Base-by-base conservation (phyloP, 2,329 filamentous ascomycete genomes). In the Proliferodiscus dingleyae region DNA sequence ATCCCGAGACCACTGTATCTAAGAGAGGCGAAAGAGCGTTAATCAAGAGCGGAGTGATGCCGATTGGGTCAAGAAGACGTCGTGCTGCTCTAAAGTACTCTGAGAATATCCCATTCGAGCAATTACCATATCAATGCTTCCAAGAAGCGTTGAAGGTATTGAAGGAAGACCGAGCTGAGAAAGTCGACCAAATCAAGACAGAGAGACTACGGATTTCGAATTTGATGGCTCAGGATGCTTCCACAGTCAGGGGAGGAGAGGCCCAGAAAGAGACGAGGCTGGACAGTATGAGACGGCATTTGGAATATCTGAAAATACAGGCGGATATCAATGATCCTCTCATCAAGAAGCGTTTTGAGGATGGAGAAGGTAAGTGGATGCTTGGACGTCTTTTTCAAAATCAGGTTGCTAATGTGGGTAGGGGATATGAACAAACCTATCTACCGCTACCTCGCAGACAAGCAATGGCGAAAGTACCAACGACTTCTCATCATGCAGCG, bases 361-460 rank as follows among this genome's bases (percentile, higher is more conserved):
- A 97, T 67, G 89, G 90, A 19, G 68, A 84, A 59, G 89, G 91
- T 95, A 72, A 58, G 77, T 66, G 13, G 15, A 18, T 13, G n/a
- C 30, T 19, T 9, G 23, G n/a, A 15, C 11, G 29, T 28, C 15
- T 18, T 7, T 34, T 13, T 34, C 32, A 15, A 42, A 39, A 22
- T 43, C n/a, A n/a, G n/a, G n/a, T n/a, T n/a, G 41, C 58, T 64
- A 57, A 64, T 52, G 22, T 26, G 23, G 22, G 36, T 55, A 96
- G 90, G 86, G 54, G 89, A 97, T 67, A 91, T 97, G 89, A 84
- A 80, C 71, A 95, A 95, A 67, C 91, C 91, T 52, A 90, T 98
- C 63, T 98, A 98, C 73, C 87, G 91, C 54, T 79, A 87, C 67
- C 83, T 97, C 41, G 88, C 91, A 50, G 80, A 95, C 62, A 72